Evolutionary conservation across 768 basidiomycete species (phyloP), one percentile per base, ranked within the genome.

Genomic region (Mycena olivaceomarginata): DNA sequence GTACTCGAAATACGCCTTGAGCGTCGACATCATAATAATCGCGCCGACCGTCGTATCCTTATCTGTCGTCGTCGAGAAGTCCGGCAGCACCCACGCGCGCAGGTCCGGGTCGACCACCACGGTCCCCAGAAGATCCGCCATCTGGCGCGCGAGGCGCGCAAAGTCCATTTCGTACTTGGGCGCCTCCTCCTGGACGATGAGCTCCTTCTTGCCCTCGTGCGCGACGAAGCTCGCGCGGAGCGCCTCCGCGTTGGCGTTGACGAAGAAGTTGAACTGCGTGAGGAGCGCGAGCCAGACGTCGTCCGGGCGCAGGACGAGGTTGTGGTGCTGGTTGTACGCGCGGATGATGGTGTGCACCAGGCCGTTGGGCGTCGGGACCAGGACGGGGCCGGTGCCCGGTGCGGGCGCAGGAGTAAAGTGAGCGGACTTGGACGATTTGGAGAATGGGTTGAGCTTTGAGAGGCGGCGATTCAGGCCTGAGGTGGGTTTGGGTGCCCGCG

Each of bases 61-160:
- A 4, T 40, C 16, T 1, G 87, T 89, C 5, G 90, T 90, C 2
- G 89, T 91, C 15, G 86, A 83, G 75, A 91, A 89, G 41, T 83
- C 67, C 5, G 89, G 89, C 22, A 87, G 79, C 51, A 89, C 83
- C 87, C 89, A 90, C 0, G 84, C 81, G 40, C 83, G 80, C 1
- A 90, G 79, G 0, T 77, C 71, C 8, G 83, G 79, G 72, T 71
- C 70, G 7, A 71, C 60, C 37, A 71, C 45, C 20, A 62, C 59
- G 22, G 15, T 40, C 13, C 45, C 59, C 5, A 71, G 31, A 12
- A 71, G 70, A 10, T 18, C 59, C 4, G 22, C 45, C 70, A 71
- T 71, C 37, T 71, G 6, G 5, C 59, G 41, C 25, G 85, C 81
- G 1, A 81, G 72, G 15, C 80, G 80, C 67, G 83, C 45, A 37